Base-by-base conservation (phyloP, 23 red algal genomes). In the Gracilaria gracilis region DNA sequence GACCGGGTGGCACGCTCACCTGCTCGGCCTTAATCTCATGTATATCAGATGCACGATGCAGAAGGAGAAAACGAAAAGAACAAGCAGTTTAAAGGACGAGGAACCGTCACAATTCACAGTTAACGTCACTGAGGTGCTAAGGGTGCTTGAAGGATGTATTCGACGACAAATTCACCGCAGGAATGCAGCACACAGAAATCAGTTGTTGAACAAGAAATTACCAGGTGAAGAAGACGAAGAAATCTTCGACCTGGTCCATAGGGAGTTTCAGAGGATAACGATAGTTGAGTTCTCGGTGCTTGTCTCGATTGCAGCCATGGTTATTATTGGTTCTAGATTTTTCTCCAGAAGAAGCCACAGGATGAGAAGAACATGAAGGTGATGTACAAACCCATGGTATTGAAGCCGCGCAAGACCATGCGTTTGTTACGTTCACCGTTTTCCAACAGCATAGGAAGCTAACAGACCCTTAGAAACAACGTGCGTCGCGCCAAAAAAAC, bases 1-100 rank as follows among this genome's bases (percentile, higher is more conserved):
- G 81, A 85, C 81, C 34, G 81, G 81, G 24, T 85, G 81, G 81
- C 81, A 85, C 35, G 81, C 81, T 0, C 81, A 65, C 17, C 42
- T 85, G 81, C 59, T 85, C 38, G 81, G 81, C 2, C 36, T 85
- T 24, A 85, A 85, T 70, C 36, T 85, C 33, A 25, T 85, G 24
- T 85, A 85, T 38, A 48, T 85, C 19, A 38, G 40, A 11, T 85
- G 81, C 39, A 65, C 59, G 6, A 70, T 55, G 81, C 33, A 48
- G 36, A 48, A 67, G 25, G 42, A 50, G 39, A 51, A 25, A 37
- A 50, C n/a, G 11, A 31, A 27, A 50, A 31, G 3, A 15, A 0
- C 14, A 29, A 49, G 23, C 27, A 36, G 0, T 20, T 1, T 38
- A 4, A 7, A 69, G 31, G 4, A 69, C 5, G 35, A 42, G 8